These are phyloP conservation scores for Skeletonema menzelii DNA, from an alignment of 108 stramenopile species.

Conservation along the genomic window DNA sequence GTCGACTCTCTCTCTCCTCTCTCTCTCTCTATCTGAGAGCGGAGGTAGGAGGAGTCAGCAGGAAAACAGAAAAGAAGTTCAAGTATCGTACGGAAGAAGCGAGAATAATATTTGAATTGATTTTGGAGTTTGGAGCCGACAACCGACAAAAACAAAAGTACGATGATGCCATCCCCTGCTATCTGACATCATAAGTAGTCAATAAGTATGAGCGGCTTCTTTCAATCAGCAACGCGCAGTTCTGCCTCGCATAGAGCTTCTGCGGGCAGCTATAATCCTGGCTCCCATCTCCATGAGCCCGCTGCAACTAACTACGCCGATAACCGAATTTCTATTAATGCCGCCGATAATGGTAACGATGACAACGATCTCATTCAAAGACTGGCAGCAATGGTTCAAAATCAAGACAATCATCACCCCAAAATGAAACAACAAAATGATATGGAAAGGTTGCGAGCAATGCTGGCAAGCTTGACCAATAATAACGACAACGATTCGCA, in stretches of 20 bases:
- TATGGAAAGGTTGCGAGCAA: neutral
- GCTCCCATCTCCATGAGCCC: neutral
- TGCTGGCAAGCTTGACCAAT: slow-evolving; percentile 21
- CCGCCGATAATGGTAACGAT: neutral
- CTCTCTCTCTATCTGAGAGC: too few relatives aligned
- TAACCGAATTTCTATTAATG: neutral
- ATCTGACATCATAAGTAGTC: too few relatives aligned
- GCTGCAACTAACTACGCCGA: neutral
- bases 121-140: too few relatives aligned
- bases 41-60: too few relatives aligned
- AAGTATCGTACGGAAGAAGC: too few relatives aligned
- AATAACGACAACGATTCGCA: neutral
- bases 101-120: too few relatives aligned
- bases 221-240: slow-evolving; percentile 4
- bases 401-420: neutral
- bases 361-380: slow-evolving; percentile 4
- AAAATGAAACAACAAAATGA: neutral
- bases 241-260: neutral
- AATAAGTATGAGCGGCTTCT: slow-evolving; percentile 2
- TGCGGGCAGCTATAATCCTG: neutral
- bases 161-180: too few relatives aligned
- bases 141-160: too few relatives aligned
- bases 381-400: slow-evolving; percentile 5
- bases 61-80: too few relatives aligned
- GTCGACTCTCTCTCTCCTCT: too few relatives aligned